phyloP scores from a whole-genome alignment of 2,329 filamentous ascomycete species.

The Aureobasidium sp. region DNA sequence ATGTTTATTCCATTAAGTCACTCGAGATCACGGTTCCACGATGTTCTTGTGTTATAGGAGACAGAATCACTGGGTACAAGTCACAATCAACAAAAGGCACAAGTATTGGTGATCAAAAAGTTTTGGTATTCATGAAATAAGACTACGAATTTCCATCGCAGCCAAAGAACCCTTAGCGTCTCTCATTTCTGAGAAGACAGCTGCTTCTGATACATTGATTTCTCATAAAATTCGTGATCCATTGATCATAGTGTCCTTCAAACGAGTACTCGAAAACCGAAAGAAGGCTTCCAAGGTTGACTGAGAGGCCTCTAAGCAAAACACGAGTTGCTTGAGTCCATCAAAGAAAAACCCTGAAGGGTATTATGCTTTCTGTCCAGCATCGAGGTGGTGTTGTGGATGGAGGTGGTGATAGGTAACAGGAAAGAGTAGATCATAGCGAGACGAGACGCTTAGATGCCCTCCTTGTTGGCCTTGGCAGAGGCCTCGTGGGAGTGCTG shows the following conservation, averaged over 20 bases:
- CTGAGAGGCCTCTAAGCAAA: not conserved
- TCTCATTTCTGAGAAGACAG: not conserved
- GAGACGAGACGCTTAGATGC: constrained; percentile 18
- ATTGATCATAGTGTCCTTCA: not conserved
- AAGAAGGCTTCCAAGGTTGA: not conserved
- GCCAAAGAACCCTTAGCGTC: not conserved
- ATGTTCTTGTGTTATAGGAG: too few species aligned
- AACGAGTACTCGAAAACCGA: not conserved
- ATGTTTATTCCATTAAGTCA: too few species aligned
- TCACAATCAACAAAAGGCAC: too few species aligned
- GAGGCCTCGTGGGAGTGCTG: constrained; percentile 42
- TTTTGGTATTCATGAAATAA: not conserved
- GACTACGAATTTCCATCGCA: constrained; percentile 1
- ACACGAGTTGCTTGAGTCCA: not conserved
- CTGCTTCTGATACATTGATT: not conserved
- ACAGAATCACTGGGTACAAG: too few species aligned
- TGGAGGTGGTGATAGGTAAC: not conserved
- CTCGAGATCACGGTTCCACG: too few species aligned
- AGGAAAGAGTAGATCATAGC: not conserved
- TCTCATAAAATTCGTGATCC: constrained; percentile 9
- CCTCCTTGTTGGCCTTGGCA: constrained; percentile 41
- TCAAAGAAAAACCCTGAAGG: not conserved
- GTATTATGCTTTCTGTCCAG: not conserved
- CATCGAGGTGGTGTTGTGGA: not conserved
- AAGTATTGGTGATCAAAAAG: not conserved